These are phyloP conservation scores for Fusarium oligoseptatum DNA, from an alignment of 2,329 filamentous ascomycete species.

Conservation along the genomic window DNA sequence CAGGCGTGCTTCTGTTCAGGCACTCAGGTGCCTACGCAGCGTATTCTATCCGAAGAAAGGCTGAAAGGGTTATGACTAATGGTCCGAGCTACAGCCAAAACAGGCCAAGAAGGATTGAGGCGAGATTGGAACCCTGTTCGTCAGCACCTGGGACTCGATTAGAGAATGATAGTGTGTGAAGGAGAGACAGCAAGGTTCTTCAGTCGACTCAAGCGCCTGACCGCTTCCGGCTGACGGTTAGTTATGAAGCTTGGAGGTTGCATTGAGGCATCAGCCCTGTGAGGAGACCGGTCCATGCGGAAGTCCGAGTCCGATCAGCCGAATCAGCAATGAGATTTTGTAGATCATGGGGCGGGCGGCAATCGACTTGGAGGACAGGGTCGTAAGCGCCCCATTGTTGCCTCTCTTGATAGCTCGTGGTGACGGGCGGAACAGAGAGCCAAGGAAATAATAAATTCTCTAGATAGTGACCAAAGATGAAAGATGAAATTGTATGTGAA, in stretches of 20 bases:
- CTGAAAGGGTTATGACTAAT: conserved; percentile 29
- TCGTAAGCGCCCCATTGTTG: not conserved
- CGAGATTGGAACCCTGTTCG: not conserved
- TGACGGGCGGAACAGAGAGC: not conserved
- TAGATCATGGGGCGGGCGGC: not conserved
- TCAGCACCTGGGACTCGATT: not conserved
- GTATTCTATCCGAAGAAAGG: not conserved
- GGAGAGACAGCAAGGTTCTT: conserved; percentile 10
- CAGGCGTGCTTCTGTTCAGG: not conserved
- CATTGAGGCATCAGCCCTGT: conserved; percentile 31
- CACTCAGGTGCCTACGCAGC: not conserved
- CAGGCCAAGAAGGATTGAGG: not conserved
- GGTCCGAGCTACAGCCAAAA: conserved; percentile 6
- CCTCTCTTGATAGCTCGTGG: not conserved
- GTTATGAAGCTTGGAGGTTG: conserved; percentile 1
- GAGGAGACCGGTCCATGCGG: conserved; percentile 17
- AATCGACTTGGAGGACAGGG: not conserved
- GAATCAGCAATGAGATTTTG: conserved; percentile 15
- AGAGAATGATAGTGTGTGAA: not conserved
- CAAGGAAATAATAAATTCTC: not conserved
- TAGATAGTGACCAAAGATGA: not conserved
- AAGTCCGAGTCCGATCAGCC: conserved; percentile 21
- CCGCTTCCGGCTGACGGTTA: not conserved
- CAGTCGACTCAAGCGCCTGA: conserved; percentile 18
- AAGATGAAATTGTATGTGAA: not conserved